phyloP scores from a whole-genome alignment of 140 eudicot genomes.

The Cichorium intybus region DNA sequence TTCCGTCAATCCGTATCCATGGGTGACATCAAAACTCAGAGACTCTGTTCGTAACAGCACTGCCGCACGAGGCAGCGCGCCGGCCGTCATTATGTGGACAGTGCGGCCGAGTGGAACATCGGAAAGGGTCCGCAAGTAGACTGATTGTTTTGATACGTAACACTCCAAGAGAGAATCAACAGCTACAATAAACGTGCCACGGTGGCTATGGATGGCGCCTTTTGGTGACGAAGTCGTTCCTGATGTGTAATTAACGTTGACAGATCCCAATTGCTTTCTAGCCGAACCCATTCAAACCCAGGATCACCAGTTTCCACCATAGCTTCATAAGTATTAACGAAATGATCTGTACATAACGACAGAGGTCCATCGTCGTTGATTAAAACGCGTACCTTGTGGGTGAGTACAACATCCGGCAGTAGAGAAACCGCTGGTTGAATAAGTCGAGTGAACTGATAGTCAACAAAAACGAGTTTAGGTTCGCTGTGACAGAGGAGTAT shows the following conservation, averaged over 20 bases:
- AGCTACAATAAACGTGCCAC: slow-evolving; percentile 39
- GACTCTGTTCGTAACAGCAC: slow-evolving; percentile 44
- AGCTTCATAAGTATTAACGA: slow-evolving; percentile 30
- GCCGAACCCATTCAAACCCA: slow-evolving; percentile 41
- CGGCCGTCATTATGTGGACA: slow-evolving; percentile 54
- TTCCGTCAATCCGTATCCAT: too few species aligned
- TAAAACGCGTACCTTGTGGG: slow-evolving; percentile 27
- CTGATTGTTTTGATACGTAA: slow-evolving; percentile 49
- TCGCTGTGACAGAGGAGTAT: slow-evolving; percentile 42
- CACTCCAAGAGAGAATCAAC: slow-evolving; percentile 43
- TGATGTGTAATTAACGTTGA: slow-evolving; percentile 67
- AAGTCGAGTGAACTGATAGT: slow-evolving; percentile 13
- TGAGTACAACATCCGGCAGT: background rate
- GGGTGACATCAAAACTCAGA: slow-evolving; percentile 47
- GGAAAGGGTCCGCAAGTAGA: slow-evolving; percentile 71
- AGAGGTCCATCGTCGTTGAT: slow-evolving; percentile 23
- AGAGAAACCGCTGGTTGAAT: too few species aligned
- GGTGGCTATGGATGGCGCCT: slow-evolving; percentile 64
- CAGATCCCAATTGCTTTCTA: slow-evolving; percentile 60
- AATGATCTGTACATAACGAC: background rate
- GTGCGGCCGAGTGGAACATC: slow-evolving; percentile 57
- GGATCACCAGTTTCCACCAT: slow-evolving; percentile 51
- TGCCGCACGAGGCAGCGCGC: slow-evolving; percentile 67
- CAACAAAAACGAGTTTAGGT: slow-evolving; percentile 44
- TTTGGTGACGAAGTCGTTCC: slow-evolving; percentile 75